Percentiles rank a stretch among this genome's conserved stretches.
These are phyloP conservation scores for Stentor coeruleus DNA, from an alignment of 73 alveolate genomes.

Conservation along the genomic window DNA sequence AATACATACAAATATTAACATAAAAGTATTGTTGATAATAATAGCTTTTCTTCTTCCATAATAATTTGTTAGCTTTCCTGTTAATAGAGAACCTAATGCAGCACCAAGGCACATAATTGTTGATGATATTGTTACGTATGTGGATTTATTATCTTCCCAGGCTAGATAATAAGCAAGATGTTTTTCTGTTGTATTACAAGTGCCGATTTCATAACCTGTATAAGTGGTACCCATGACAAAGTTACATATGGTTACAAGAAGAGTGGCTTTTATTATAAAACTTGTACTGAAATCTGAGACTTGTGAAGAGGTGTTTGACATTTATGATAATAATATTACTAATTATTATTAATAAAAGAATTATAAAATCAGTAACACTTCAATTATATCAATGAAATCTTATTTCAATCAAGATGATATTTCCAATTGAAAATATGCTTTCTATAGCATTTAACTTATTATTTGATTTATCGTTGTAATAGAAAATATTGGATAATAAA, in stretches of 20 bases:
- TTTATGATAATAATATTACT: too few species aligned
- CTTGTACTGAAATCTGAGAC: neutral
- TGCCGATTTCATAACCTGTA: neutral
- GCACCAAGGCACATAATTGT: neutral
- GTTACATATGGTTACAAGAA: neutral
- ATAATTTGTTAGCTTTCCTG: neutral
- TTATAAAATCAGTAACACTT: too few species aligned
- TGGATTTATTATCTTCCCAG: neutral
- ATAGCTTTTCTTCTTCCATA: neutral
- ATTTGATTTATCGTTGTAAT: too few species aligned
- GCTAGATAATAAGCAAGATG: neutral
- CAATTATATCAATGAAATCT: too few species aligned
- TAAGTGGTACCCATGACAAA: neutral
- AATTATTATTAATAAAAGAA: too few species aligned
- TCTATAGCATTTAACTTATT: too few species aligned
- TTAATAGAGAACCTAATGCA: neutral
- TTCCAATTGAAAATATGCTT: too few species aligned
- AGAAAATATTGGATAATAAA: too few species aligned
- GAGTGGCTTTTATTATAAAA: neutral
- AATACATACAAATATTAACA: neutral
- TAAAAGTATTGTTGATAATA: neutral
- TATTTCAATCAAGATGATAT: too few species aligned
- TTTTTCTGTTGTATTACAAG: neutral
- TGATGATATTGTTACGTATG: neutral
- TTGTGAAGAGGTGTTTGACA: too few species aligned